phyloP scores from a whole-genome alignment of 176 grass and related monocot species.

The Rhynchospora tenuis region DNA sequence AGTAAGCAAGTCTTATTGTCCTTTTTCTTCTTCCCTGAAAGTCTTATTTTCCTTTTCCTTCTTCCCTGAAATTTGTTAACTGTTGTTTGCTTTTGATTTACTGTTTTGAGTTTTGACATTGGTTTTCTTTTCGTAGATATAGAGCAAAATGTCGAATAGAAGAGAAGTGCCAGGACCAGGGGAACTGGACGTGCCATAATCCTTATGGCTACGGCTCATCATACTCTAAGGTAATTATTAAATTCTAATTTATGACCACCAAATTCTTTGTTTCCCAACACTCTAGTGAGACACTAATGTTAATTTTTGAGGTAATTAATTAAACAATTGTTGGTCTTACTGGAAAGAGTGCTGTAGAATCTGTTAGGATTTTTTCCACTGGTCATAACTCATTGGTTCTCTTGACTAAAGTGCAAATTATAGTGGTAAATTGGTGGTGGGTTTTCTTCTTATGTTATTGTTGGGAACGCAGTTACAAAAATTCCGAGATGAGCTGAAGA shows the following conservation, averaged over 20 bases:
- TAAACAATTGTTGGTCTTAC: background rate
- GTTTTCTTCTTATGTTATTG: slow-evolving; percentile 20
- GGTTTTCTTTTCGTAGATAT: slow-evolving; percentile 17
- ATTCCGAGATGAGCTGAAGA: slow-evolving; percentile 93
- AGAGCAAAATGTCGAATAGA: slow-evolving; percentile 71
- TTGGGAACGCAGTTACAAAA: slow-evolving; percentile 72
- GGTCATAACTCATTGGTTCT: background rate
- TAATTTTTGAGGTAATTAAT: background rate
- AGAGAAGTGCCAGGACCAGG: slow-evolving; percentile 83
- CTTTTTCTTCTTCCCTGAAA: background rate
- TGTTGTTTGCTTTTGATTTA: background rate
- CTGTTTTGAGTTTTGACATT: slow-evolving; percentile 9
- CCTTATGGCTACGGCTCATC: slow-evolving; percentile 59
- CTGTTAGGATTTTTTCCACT: background rate
- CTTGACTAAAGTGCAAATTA: slow-evolving; percentile 6
- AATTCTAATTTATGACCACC: background rate
- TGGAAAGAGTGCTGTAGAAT: background rate
- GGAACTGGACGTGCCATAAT: slow-evolving; percentile 91
- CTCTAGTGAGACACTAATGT: background rate
- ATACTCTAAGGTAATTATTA: slow-evolving; percentile 42
- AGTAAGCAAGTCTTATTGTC: slow-evolving; percentile 41
- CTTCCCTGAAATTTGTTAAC: background rate
- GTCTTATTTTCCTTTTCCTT: background rate
- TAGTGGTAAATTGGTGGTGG: background rate
- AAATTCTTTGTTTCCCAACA: background rate